Evolutionary conservation across 768 basidiomycete species (phyloP), one percentile per base, ranked within the genome.

Genomic region (Daedalea quercina): DNA sequence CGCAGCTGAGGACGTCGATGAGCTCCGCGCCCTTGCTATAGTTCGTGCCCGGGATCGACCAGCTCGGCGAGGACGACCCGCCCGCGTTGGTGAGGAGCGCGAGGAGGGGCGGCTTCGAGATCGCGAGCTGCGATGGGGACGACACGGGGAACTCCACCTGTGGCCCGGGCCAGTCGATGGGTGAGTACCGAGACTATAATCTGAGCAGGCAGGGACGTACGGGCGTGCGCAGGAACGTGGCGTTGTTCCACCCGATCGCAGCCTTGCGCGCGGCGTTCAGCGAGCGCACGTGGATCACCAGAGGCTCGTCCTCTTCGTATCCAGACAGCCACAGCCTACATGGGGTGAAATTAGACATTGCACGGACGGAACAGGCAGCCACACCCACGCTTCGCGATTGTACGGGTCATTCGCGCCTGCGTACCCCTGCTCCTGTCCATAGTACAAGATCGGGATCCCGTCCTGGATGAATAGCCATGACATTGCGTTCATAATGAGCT

Each of bases 261-360:
- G 69, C 69, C 60, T 77, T 79, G 44, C 82, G 73, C 7, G 73
- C 80, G 22, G 67, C 70, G 55, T 82, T 85, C n/a, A 85, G 66
- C 1, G 69, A 53, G 40, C 63, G 71, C 44, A 80, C 67, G 56
- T 77, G 76, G 51, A 63, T 60, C 13, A 79, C 72, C 24, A 81
- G 72, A 1, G 78, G 73, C 48, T 77, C 75, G 47, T 78, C 70
- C 19, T 74, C 71, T 25, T 67, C 65, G 61, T 82, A 87, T 24
- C 70, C 76, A 3, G 80, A 75, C 7, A 76, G 69, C 85, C 85
- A 87, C 24, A 85, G 72, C 8, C 82, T 83, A 44, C 2, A 47
- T 34, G 46, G 23, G 25, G 20, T 20, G 3, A 12, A n/a, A 6
- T 19, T 12, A 8, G 24, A 41, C 19, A 3, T 43, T 2, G 4